Conservation (phyloP, 495 filamentous ascomycete species). For the Lepidopterella palustris region DNA sequence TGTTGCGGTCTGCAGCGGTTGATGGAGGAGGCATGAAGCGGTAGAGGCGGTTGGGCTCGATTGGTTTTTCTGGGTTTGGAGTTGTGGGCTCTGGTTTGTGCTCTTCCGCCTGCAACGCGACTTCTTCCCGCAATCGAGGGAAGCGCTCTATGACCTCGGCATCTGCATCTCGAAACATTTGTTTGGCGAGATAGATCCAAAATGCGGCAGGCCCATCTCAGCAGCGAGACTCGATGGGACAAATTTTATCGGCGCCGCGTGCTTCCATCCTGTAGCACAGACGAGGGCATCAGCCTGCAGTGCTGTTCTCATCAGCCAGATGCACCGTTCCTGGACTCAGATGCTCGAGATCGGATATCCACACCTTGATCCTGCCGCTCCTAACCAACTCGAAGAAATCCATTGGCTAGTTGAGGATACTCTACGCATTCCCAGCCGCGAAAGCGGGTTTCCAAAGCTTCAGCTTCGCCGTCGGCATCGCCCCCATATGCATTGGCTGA, state of each 20-base stretch:
- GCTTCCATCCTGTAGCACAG: slow-evolving; percentile 42
- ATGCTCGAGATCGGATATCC: slow-evolving; percentile 53
- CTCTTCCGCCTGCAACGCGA: too few relatives aligned
- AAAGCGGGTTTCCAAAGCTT: slow-evolving; percentile 59
- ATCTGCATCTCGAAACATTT: too few relatives aligned
- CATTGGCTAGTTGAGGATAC: slow-evolving; percentile 23
- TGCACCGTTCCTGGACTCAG: slow-evolving; percentile 47
- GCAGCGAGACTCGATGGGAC: slow-evolving; percentile 41
- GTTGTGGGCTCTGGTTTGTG: too few relatives aligned
- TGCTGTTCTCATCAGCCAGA: slow-evolving; percentile 48
- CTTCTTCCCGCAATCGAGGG: too few relatives aligned
- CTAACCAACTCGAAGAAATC: slow-evolving; percentile 22
- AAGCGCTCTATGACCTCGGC: too few relatives aligned
- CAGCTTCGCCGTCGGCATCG: slow-evolving; percentile 54
- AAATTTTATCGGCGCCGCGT: slow-evolving; percentile 56
- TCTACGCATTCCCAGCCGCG: slow-evolving; percentile 24
- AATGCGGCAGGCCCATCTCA: slow-evolving; percentile 19
- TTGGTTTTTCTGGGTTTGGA: too few relatives aligned
- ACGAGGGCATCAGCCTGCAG: slow-evolving; percentile 58
- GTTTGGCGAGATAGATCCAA: too few relatives aligned
- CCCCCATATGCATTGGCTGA: too few relatives aligned
- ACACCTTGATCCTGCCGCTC: slow-evolving; percentile 53
- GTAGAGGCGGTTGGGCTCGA: slow-evolving; percentile 42
- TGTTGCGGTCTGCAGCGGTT: slow-evolving; percentile 48
- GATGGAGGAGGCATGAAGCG: slow-evolving; percentile 66